phyloP scores from a whole-genome alignment of 1,284 basidiomycete genomes.

The Pyrrhoderma lamaoense region DNA sequence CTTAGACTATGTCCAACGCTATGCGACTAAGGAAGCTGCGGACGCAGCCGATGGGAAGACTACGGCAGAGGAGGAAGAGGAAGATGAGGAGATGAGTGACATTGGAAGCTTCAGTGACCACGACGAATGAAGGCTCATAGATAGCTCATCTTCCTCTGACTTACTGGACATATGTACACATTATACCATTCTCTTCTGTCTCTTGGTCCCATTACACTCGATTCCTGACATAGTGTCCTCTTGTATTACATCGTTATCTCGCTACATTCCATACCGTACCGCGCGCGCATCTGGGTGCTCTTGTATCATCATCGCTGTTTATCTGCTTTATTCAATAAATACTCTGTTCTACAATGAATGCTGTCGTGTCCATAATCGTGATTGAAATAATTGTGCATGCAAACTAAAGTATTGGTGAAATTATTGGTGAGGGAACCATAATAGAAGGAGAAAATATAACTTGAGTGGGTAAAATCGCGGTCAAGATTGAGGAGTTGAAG shows the following conservation, averaged over 20 bases:
- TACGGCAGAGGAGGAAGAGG: conserved; percentile 53
- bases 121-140: conserved; percentile 34
- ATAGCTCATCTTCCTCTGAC: conserved; percentile 5
- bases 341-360: background rate
- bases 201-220: background rate
- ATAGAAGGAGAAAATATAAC: too few species aligned
- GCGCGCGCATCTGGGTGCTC: background rate
- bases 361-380: too few species aligned
- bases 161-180: conserved; percentile 14
- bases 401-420: too few species aligned
- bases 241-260: conserved; percentile 10
- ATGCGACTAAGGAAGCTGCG: conserved; percentile 74
- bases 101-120: conserved; percentile 79
- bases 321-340: conserved; percentile 8
- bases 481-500: too few species aligned
- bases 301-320: conserved; percentile 2
- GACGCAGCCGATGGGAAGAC: conserved; percentile 52
- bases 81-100: conserved; percentile 89
- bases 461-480: too few species aligned
- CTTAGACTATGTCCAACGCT: conserved; percentile 82
- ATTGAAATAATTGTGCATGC: too few species aligned
- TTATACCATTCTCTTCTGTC: conserved; percentile 19
- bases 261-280: background rate
- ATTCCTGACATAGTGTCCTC: background rate
- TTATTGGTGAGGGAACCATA: too few species aligned